A percentile compares a stretch with the other conserved stretches of the same genome.
phyloP scores from a whole-genome alignment of 129 eudicot genomes.

The Flaveria robusta region DNA sequence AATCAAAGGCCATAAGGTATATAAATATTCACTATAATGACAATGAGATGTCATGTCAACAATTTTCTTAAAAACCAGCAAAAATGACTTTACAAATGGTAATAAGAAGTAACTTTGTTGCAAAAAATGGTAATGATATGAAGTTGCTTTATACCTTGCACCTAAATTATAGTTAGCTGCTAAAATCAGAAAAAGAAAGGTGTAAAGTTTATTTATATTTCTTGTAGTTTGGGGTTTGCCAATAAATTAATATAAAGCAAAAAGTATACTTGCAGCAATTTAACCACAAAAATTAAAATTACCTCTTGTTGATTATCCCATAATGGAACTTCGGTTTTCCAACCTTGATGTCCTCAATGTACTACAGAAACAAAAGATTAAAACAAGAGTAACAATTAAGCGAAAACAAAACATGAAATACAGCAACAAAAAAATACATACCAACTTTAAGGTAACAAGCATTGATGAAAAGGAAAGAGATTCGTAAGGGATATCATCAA shows the following conservation, averaged over 20 bases:
- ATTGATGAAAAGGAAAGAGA: conserved; percentile 95
- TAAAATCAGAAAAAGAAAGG: not conserved
- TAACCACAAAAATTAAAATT: conserved; percentile 17
- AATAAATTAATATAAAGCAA: not conserved
- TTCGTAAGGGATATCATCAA: conserved; percentile 90
- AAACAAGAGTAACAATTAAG: not conserved
- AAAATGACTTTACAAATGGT: not conserved
- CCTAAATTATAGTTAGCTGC: not conserved
- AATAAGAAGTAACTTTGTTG: not conserved
- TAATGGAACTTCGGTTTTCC: conserved; percentile 87
- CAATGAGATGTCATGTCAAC: not conserved
- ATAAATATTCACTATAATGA: not conserved
- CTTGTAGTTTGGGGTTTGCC: not conserved
- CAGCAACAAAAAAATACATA: conserved; percentile 20
- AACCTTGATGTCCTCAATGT: conserved; percentile 70
- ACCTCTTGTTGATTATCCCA: conserved; percentile 92
- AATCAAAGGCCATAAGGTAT: not conserved
- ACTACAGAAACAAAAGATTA: conserved; percentile 45
- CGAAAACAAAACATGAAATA: conserved; percentile 11
- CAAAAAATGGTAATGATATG: not conserved
- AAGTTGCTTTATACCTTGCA: not conserved
- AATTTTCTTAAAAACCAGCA: not conserved
- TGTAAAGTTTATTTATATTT: not conserved
- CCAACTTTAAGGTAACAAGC: conserved; percentile 91
- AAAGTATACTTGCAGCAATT: not conserved